Evolutionary conservation across 2,329 filamentous ascomycete species (phyloP), one percentile per base, ranked within the genome.

Genomic region (Hypoxylon sp.): DNA sequence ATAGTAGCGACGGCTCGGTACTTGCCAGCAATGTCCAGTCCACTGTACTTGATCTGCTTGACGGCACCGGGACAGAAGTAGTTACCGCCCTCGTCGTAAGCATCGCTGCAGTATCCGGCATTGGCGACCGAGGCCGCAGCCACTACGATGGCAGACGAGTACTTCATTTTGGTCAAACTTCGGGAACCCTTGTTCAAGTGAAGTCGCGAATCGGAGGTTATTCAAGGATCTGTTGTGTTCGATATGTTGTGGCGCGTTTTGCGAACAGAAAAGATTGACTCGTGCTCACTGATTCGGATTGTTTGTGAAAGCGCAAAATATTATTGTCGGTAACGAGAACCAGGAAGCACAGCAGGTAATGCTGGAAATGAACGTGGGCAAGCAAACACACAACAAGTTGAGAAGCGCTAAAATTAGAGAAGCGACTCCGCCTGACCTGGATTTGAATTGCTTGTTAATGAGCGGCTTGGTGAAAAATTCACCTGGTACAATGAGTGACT

Each of bases 1-100:
- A 93, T 91, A 56, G 73, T 71, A 24, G 82, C 85, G 34, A 93
- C 84, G 56, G 84, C 83, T 62, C 90, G 83, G 80, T 92, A 94
- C 46, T 78, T 79, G 39, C 90, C 90, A 44, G 81, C 70, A 50
- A 81, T 80, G 28, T 85, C 85, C 69, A 92, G 83, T 57, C 86
- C 86, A 61, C 78, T 77, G 76, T 92, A 93, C n/a, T 85, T 84
- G 76, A 94, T 89, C 50, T 87, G 85, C 59, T 84, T 78, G 59
- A 93, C 88, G 39, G 59, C 60, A 10, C 69, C 68, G 0, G 68
- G 69, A 60, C 72, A 74, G 63, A 63, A 74, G 57, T 52, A 73
- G 68, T 74, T 74, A 20, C 71, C 71, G 7, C 69, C 26, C 58
- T 71, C 68, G 51, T 72, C 56, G 22, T 73, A 70, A 2, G 72